Evolutionary conservation across 306 rosid species (phyloP).

Genomic region (Sesbania bispinosa): DNA sequence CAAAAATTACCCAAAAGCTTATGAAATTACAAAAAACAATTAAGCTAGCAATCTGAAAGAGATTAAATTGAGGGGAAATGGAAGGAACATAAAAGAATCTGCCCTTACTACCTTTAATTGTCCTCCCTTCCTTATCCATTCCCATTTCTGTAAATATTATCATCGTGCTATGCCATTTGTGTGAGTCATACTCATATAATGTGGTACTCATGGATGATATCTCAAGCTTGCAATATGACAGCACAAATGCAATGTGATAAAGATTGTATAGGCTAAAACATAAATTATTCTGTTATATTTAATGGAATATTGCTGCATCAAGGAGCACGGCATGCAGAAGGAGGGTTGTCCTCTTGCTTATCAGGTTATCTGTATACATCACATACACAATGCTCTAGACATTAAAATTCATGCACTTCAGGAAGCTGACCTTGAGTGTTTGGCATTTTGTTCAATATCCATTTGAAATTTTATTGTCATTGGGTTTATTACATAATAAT

Average conservation of each 20-base stretch:
- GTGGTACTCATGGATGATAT: not conserved
- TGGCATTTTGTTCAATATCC: not conserved
- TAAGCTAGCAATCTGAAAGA: not conserved
- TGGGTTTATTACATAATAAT: not conserved
- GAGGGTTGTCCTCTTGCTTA: not conserved
- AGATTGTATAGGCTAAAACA: not conserved
- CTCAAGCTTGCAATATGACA: not conserved
- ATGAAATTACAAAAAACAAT: not conserved
- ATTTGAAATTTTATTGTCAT: not conserved
- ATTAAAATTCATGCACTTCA: not conserved
- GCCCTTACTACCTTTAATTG: not conserved
- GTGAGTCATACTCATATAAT: not conserved
- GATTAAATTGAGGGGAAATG: not conserved
- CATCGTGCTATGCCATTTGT: not conserved
- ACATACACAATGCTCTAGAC: not conserved
- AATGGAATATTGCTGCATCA: not conserved
- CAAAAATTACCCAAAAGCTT: not conserved
- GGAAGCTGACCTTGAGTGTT: slow-evolving; percentile 17
- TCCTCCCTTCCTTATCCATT: not conserved
- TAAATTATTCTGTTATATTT: not conserved
- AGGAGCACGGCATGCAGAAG: not conserved
- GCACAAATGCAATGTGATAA: not conserved
- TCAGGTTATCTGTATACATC: not conserved
- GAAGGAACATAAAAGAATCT: not conserved
- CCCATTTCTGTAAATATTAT: not conserved